These are phyloP conservation scores for Cyclotella atomus DNA, from an alignment of 108 stramenopile species.

Conservation along the genomic window DNA sequence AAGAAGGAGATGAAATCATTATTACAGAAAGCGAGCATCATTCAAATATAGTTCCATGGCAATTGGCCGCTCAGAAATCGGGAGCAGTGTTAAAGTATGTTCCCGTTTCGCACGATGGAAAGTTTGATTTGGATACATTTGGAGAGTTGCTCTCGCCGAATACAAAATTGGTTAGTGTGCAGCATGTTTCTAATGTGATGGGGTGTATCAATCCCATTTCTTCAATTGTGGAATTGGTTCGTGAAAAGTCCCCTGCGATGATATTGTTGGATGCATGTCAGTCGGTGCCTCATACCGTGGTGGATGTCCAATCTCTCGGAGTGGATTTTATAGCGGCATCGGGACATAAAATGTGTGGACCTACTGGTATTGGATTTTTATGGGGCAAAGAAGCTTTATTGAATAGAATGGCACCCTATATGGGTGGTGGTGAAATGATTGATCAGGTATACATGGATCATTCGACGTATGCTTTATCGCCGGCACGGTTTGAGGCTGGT, in stretches of 20 bases:
- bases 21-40: constrained; percentile 95
- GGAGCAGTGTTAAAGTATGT: constrained; percentile 78
- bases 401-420: constrained; percentile 90
- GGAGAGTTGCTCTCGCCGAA: constrained; percentile 54
- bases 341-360: constrained; percentile 98
- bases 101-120: constrained; percentile 56
- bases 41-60: constrained; percentile 97
- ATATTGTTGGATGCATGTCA: constrained; percentile 95
- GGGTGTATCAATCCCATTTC: constrained; percentile 87
- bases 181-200: constrained; percentile 93
- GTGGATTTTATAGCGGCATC: constrained; percentile 95
- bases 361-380: constrained; percentile 96
- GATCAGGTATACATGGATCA: constrained; percentile 87
- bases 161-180: constrained; percentile 91
- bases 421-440: constrained; percentile 97
- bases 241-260: constrained; percentile 57
- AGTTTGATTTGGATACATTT: constrained; percentile 73
- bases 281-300: constrained; percentile 89
- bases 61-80: constrained; percentile 77
- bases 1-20: constrained; percentile 88
- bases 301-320: constrained; percentile 89
- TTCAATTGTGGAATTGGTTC: constrained; percentile 76
- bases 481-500: constrained; percentile 95
- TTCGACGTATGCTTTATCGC: constrained; percentile 87
- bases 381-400: constrained; percentile 84